Conservation (phyloP, 2,329 filamentous ascomycete genomes). For the Juglanconis sp. region DNA sequence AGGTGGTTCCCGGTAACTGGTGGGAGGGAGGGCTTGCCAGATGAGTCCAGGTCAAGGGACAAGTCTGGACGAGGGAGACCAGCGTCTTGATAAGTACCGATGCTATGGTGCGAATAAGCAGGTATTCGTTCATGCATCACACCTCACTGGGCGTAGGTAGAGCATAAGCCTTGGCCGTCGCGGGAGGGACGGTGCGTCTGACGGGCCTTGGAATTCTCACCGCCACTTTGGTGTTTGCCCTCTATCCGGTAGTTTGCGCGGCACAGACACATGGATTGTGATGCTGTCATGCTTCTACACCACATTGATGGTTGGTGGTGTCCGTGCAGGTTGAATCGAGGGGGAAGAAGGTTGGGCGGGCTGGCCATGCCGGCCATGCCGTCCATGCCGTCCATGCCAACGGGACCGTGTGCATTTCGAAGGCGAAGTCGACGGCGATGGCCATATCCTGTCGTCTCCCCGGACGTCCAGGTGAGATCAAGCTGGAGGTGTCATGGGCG, state of each 20-base stretch:
- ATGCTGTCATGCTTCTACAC: background rate
- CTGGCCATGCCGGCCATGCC: no score
- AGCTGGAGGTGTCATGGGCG: no score
- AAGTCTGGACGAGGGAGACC: background rate
- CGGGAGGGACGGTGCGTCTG: background rate
- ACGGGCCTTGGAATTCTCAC: constrained; percentile 3
- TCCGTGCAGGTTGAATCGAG: constrained; percentile 4
- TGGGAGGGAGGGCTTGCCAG: no score
- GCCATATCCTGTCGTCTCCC: no score
- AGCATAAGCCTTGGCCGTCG: background rate
- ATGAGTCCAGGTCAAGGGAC: background rate
- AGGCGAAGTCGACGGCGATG: no score
- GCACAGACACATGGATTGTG: constrained; percentile 1
- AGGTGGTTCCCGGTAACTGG: background rate
- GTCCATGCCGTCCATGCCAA: no score
- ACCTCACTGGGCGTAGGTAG: background rate
- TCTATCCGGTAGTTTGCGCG: constrained; percentile 11
- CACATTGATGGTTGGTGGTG: background rate
- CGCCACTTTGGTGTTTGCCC: constrained; percentile 16
- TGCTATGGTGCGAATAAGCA: background rate
- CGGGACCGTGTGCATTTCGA: no score
- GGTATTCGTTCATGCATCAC: background rate
- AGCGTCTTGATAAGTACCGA: no score
- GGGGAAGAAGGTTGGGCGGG: constrained; percentile 13
- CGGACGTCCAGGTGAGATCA: no score